Percentiles rank a stretch among this genome's conserved stretches.
Conservation (phyloP, 495 filamentous ascomycete species). For the Annulohypoxylon moriforme region DNA sequence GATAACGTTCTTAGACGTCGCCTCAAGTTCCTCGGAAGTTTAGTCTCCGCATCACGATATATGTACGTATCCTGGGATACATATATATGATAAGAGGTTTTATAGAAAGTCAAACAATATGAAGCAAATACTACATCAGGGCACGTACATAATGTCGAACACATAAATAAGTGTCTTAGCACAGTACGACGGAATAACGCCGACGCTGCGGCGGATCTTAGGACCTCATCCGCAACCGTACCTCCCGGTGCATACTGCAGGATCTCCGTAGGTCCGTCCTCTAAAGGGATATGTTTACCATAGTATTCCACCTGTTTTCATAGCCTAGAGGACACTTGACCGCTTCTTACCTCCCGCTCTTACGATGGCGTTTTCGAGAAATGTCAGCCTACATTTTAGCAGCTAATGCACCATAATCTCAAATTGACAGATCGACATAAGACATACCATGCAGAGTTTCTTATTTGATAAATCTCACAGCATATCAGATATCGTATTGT, state of each 20-base stretch:
- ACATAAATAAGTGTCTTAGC: neutral
- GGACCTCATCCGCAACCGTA: slow-evolving; percentile 28
- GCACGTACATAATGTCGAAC: neutral
- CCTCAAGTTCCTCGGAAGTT: slow-evolving; percentile 5
- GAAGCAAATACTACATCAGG: neutral
- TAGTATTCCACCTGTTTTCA: neutral
- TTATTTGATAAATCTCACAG: slow-evolving; percentile 6
- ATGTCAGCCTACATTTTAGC: neutral
- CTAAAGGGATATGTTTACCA: neutral
- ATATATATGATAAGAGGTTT: neutral
- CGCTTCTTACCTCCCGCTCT: slow-evolving; percentile 1
- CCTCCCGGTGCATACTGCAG: slow-evolving; percentile 2
- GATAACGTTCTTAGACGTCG: no score
- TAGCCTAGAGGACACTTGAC: neutral
- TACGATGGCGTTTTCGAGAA: neutral
- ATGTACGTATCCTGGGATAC: neutral
- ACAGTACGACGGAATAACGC: slow-evolving; percentile 17
- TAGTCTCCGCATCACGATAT: slow-evolving; percentile 1
- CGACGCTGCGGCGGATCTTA: slow-evolving; percentile 21
- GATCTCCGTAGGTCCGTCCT: slow-evolving; percentile 22
- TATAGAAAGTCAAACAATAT: neutral
- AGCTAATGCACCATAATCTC: slow-evolving; percentile 2
- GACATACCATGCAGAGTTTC: slow-evolving; percentile 7
- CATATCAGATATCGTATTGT: neutral
- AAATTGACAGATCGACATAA: slow-evolving; percentile 14